These are phyloP conservation scores for Neurospora terricola DNA, from an alignment of 495 filamentous ascomycete species.

Conservation along the genomic window DNA sequence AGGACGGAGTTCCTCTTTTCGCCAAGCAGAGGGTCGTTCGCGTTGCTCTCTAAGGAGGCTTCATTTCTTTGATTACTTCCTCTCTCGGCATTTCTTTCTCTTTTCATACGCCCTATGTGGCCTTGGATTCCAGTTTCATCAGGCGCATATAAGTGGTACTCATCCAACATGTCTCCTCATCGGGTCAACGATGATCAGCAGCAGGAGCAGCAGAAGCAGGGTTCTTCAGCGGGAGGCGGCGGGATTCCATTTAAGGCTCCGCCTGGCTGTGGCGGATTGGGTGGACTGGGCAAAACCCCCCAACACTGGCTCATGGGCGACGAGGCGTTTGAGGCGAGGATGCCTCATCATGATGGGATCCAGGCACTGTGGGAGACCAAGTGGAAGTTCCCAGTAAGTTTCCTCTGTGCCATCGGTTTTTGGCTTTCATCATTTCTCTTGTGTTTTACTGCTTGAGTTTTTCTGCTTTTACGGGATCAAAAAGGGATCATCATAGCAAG, in stretches of 20 bases:
- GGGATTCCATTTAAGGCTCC: not conserved
- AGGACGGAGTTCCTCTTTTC: conserved; percentile 19
- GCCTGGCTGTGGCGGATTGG: not conserved
- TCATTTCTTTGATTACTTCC: not conserved
- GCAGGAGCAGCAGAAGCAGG: not conserved
- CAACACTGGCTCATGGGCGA: conserved; percentile 27
- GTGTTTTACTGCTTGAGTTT: not conserved
- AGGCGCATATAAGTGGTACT: not conserved
- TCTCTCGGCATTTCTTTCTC: not conserved
- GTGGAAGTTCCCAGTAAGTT: conserved; percentile 58
- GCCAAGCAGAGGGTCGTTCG: conserved; percentile 22
- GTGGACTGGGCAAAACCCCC: not conserved
- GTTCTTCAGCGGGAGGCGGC: not conserved
- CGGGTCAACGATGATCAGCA: not conserved
- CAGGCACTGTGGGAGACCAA: conserved; percentile 71
- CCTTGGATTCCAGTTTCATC: not conserved
- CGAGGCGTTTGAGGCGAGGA: conserved; percentile 31
- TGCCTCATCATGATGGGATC: conserved; percentile 61
- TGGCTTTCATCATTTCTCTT: not conserved
- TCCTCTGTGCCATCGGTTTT: not conserved
- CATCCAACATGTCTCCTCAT: conserved; percentile 20
- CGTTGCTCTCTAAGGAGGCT: conserved; percentile 1
- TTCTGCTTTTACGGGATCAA: not conserved
- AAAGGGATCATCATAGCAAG: not conserved
- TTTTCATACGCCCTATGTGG: not conserved